Evolutionary conservation across 345 rosid genomes (phyloP), one percentile per base, ranked within the genome.

Genomic region (Kernera saxatilis): DNA sequence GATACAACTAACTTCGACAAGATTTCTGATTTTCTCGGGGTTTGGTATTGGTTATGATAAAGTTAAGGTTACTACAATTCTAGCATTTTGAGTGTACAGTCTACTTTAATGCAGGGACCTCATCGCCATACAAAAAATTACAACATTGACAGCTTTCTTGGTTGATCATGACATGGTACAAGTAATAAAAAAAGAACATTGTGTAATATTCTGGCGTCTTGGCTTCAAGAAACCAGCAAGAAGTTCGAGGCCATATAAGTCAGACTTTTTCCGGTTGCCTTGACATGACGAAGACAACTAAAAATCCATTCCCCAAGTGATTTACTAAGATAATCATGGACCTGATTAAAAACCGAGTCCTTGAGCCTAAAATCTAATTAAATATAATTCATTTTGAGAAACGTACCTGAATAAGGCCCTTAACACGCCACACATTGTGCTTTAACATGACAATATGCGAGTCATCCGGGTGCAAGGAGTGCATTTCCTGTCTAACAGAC

Each of bases 391-490:
- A 4, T 29, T 32, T 11, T 36, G 68, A 59, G 62, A 59, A 50
- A 59, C 37, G 29, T 76, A 91, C 98, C 94, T 93, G 98, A 80
- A 93, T 93, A 72, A 91, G 84, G 65, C 98, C 98, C 60, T 93
- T 93, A 27, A 93, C 97, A 19, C 98, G 96, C 98, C 98, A 93
- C 15, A 93, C 98, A 41, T 91, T 93, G 69, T 91, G 97, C 44
- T 89, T 93, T 45, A 93, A 69, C 58, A 91, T 90, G 40, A 93
- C 98, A 41, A 93, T 87, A 14, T 81, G 91, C 0, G 94, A 67
- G 72, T 93, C 97, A 74, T 89, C 98, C 1, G 97, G 97, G 70
- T 93, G 98, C 86, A 83, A 75, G 68, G 94, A 81, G 43, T 75
- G 88, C 92, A 93, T 82, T 72, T 93, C 98, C 67, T 82, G 94